Conservation (phyloP, 495 filamentous ascomycete genomes). For the Penicillium crystallinum region DNA sequence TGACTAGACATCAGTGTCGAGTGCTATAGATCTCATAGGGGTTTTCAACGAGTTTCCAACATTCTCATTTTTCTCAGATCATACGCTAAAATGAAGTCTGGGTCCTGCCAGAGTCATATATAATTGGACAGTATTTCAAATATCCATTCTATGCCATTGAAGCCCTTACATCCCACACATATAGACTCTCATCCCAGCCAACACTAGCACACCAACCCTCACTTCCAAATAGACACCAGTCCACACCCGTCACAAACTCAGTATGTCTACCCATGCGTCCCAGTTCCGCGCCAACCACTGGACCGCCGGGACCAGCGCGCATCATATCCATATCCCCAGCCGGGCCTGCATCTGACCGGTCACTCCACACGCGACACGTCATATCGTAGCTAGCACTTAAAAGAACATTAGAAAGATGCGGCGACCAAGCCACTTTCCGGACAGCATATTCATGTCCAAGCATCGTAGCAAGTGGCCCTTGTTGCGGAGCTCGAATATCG, state of each 20-base stretch:
- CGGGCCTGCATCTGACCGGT: conserved; percentile 52
- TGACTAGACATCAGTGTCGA: too few species aligned
- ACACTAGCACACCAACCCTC: conserved; percentile 94
- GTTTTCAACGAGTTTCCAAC: too few species aligned
- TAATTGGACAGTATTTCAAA: not conserved
- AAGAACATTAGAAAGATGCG: conserved; percentile 80
- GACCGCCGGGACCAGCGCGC: conserved; percentile 31
- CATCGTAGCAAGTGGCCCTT: conserved; percentile 66
- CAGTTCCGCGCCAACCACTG: conserved; percentile 59
- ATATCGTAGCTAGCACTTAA: conserved; percentile 94
- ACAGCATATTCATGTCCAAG: conserved; percentile 89
- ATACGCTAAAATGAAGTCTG: not conserved
- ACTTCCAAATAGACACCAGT: conserved; percentile 94
- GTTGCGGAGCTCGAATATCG: conserved; percentile 69
- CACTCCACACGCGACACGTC: conserved; percentile 90
- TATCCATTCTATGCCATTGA: conserved; percentile 45
- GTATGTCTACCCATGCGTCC: conserved; percentile 88
- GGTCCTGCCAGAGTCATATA: not conserved
- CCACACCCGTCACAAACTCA: conserved; percentile 94
- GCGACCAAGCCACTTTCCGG: conserved; percentile 79
- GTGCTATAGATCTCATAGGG: too few species aligned
- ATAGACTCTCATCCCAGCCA: conserved; percentile 87
- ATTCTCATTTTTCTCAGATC: not conserved
- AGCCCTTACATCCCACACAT: conserved; percentile 84
- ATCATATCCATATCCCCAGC: conserved; percentile 42